Evolutionary conservation across 139 green algal species (phyloP), one percentile per base, ranked within the genome.

Genomic region (Chlorokybus atmophyticus): DNA sequence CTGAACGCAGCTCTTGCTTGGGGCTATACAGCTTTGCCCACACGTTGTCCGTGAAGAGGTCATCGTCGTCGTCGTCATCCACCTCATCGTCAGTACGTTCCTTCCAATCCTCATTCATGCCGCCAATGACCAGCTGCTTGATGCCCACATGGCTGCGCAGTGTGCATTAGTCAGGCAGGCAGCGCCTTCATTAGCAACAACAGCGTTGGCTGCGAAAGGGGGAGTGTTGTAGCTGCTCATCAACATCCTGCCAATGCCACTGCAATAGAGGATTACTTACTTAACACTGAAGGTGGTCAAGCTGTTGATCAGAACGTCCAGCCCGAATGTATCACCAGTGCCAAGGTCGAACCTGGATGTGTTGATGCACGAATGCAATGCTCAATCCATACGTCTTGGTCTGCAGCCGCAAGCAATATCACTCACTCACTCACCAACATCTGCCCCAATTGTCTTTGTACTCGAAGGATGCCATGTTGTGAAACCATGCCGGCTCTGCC

Each of bases 221-320:
- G n/a, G n/a, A n/a, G n/a, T n/a, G n/a, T n/a, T n/a, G n/a, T n/a
- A n/a, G n/a, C n/a, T n/a, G n/a, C n/a, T n/a, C n/a, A n/a, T n/a
- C n/a, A n/a, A n/a, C n/a, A n/a, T n/a, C n/a, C n/a, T n/a, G n/a
- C n/a, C n/a, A n/a, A n/a, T n/a, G n/a, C n/a, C n/a, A n/a, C n/a
- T n/a, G n/a, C n/a, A n/a, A n/a, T n/a, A n/a, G n/a, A n/a, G n/a
- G n/a, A n/a, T n/a, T n/a, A n/a, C 35, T 14, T 14, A 44, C 35
- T 14, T 44, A 10, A 44, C 35, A 14, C 35, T 44, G 35, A 44
- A 44, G 10, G 35, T 44, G 10, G 35, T 44, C 35, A 44, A 21
- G 10, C 40, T 29, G 40, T 64, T 64, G 40, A 64, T 62, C 25
- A 64, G 14, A 5, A 64, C 4, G 42, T 64, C 56, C 6, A 64